Evolutionary conservation across 441 rosid species (phyloP).

Genomic region (Adansonia madagascariensis): DNA sequence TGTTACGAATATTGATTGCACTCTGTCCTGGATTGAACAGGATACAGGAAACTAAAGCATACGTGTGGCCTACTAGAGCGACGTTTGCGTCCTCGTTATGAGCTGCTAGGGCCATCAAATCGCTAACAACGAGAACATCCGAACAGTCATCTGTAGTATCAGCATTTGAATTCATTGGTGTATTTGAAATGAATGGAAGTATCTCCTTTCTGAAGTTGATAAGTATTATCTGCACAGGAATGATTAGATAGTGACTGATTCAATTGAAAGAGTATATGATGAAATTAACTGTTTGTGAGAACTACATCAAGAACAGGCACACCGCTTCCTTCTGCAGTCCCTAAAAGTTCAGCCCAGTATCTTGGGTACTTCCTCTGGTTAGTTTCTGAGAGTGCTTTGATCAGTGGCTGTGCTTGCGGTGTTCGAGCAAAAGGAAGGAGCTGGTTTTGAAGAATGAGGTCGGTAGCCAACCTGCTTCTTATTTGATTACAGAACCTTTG

Average conservation of each 20-base stretch:
- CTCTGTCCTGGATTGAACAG: background rate
- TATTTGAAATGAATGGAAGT: too few species aligned
- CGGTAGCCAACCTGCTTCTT: conserved; percentile 49
- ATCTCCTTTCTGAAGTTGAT: conserved; percentile 70
- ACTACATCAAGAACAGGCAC: conserved; percentile 55
- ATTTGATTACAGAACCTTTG: conserved; percentile 48
- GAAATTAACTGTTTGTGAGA: background rate
- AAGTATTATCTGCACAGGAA: conserved; percentile 49
- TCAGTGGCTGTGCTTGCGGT: conserved; percentile 32
- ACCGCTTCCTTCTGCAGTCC: conserved; percentile 61
- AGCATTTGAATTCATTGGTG: background rate
- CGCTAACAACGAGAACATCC: conserved; percentile 47
- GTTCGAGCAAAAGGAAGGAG: conserved; percentile 54
- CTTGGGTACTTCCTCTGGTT: conserved; percentile 48
- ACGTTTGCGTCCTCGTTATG: conserved; percentile 72
- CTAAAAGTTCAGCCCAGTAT: conserved; percentile 61
- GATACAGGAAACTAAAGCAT: conserved; percentile 19
- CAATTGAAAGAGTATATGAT: background rate
- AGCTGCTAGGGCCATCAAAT: conserved; percentile 53
- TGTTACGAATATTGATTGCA: background rate
- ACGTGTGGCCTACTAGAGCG: conserved; percentile 62
- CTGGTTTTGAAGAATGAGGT: conserved; percentile 54
- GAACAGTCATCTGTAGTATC: conserved; percentile 53
- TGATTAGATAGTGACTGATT: background rate
- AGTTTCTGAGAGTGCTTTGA: conserved; percentile 42